Base-by-base conservation (phyloP, 257 asterid species). In the Gynochthodes officinalis region DNA sequence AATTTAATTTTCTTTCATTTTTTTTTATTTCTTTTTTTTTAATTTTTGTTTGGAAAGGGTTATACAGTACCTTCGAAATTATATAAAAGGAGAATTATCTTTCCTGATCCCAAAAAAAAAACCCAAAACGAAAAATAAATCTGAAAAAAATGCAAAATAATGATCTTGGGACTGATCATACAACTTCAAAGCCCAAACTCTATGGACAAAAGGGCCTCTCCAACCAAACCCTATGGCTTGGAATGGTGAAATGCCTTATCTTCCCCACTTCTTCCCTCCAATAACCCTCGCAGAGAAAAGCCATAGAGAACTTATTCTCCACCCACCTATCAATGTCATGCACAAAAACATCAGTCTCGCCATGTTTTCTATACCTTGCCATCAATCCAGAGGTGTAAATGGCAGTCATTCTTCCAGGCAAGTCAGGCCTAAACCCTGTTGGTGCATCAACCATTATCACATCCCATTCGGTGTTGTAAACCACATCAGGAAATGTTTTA, bases 371-470 rank as follows among this genome's bases (percentile, higher is more conserved):
- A 11, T 89, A 87, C 57, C 97, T 82, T 25, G 96, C 95, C 88
- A 93, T 86, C 80, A 93, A 37, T 19, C 96, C 98, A 2, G 90
- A 95, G 0, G 98, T 90, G 73, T 93, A 93, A 5, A 93, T 90
- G 1, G 96, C 98, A 18, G 78, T 86, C 98, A 90, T 90, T 61
- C 98, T 80, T 19, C 98, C 95, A 1, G 98, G 97, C 9, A 92
- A 90, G 0, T 77, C 90, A 2, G 87, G 89, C 21, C 82, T 81
- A 71, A 79, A 89, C 8, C 97, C 96, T 0, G 96, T 90, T 0
- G 98, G 97, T 1, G 97, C 98, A 37, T 93, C 98, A 58, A 93
- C 92, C 97, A 90, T 93, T 73, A 93, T 86, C 77, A 93, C 10
- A 73, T 90, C 98, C 98, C 97, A 93, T 7, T 90, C 96, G 0